Base-by-base conservation (phyloP, 2,329 filamentous ascomycete species). In the Aciculosporium take region DNA sequence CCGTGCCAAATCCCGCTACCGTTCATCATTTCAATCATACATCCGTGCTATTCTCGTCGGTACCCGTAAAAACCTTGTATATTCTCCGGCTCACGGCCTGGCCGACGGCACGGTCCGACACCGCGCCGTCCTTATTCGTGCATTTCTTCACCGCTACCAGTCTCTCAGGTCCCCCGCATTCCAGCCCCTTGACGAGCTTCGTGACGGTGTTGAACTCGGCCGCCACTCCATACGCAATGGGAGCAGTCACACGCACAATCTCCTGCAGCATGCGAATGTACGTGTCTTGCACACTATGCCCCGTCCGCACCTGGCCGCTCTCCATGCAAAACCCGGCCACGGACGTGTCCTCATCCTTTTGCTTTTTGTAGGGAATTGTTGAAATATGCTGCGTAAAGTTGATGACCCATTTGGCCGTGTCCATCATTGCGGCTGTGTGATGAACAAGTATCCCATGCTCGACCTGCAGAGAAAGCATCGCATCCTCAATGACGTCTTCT, bases 331-430 rank as follows among this genome's bases (percentile, higher is more conserved):
- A 89, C 0, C 72, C 68, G 1, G 75, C 76, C 10, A 70, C 65
- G 1, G 71, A 67, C 41, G 65, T 65, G 37, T 61, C 56, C 27
- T 60, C 58, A 42, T 76, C 71, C 18, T 62, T 60, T 49, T 69
- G 67, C 39, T 65, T 71, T 48, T 75, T 74, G 57, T 88, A 88
- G 0, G 82, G 84, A 18, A 82, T 76, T 1, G 79, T 83, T 7
- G 81, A 82, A 37, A 89, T 78, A 55, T 89, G 80, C 52, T 87
- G 80, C 0, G 84, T 89, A 51, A 88, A 85, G 27, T 72, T 67
- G 24, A 71, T 65, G 24, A 88, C 76, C 79, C 82, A 85, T 49
- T 80, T 72, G 2, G 81, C 80, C 1, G 81, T 83, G 51, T 86
- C 80, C 0, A 72, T 54, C 0, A 71, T 52, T 2, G 64, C 59